Percentiles rank a stretch among this genome's conserved stretches.
phyloP scores from a whole-genome alignment of 139 green algal species.

The Chlorella sp. region DNA sequence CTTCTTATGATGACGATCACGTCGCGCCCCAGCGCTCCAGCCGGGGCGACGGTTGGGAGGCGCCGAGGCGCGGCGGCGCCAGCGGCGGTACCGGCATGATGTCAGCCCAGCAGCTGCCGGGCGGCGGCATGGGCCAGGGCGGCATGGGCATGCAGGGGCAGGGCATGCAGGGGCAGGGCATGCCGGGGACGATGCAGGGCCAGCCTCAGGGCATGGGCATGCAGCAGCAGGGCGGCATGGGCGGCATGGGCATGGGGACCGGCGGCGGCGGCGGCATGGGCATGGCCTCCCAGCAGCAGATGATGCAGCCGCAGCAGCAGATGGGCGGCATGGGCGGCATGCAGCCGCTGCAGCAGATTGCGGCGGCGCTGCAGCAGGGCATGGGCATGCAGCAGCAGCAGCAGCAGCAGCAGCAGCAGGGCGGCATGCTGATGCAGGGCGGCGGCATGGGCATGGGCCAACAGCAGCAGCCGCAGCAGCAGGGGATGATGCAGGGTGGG shows the following conservation, averaged over 20 bases:
- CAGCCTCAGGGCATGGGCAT: background rate
- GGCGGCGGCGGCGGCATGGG: background rate
- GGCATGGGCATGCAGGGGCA: background rate
- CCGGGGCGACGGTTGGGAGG: too few relatives aligned
- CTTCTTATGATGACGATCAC: background rate
- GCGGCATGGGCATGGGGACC: background rate
- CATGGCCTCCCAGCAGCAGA: background rate
- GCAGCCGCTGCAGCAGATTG: background rate
- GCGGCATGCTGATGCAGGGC: background rate
- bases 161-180: background rate
- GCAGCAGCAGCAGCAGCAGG: background rate
- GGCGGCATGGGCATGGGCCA: background rate
- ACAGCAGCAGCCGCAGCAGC: conserved; percentile 9
- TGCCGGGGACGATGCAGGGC: background rate
- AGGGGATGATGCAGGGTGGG: background rate
- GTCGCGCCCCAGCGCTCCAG: background rate
- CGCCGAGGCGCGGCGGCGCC: too few relatives aligned
- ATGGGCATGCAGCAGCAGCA: background rate
- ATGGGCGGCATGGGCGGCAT: background rate
- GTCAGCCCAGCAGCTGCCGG: background rate
- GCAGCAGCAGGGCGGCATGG: conserved; percentile 1
- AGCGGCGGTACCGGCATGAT: background rate
- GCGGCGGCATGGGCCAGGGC: background rate
- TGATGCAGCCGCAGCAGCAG: background rate
- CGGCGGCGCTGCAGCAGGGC: background rate